Evolutionary conservation across 495 filamentous ascomycete species (phyloP).

Genomic region (Penicillium salamii): DNA sequence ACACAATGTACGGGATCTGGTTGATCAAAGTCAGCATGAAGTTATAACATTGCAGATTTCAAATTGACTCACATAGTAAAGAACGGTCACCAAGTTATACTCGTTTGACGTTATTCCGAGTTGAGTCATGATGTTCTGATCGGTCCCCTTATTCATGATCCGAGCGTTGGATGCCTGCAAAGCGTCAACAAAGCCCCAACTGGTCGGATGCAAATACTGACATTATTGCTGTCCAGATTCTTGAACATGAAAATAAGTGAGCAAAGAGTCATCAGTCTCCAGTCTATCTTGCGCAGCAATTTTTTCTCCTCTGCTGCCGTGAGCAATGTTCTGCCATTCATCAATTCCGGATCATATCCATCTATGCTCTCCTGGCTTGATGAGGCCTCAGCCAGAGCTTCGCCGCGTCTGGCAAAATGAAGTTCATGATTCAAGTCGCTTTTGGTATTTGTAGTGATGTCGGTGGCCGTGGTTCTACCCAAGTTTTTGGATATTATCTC

Average conservation of each 20-base stretch:
- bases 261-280: constrained; percentile 41
- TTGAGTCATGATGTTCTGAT: constrained; percentile 43
- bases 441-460: constrained; percentile 18
- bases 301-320: constrained; percentile 42
- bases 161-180: constrained; percentile 39
- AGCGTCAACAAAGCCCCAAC: not conserved
- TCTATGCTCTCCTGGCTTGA: constrained; percentile 27
- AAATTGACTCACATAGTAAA: constrained; percentile 24
- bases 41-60: not conserved
- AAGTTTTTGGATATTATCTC: not conserved
- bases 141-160: constrained; percentile 34
- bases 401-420: constrained; percentile 19
- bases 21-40: constrained; percentile 3
- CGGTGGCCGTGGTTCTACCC: constrained; percentile 5
- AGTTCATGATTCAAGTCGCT: constrained; percentile 20
- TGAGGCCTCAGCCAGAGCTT: constrained; percentile 17
- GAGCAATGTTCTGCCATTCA: constrained; percentile 36
- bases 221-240: constrained; percentile 40
- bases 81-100: constrained; percentile 26
- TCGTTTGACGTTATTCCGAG: constrained; percentile 28
- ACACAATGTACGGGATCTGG: constrained; percentile 45
- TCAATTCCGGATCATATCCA: constrained; percentile 40
- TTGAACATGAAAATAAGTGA: constrained; percentile 47
- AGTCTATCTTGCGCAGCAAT: constrained; percentile 43
- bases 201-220: constrained; percentile 10